These are phyloP conservation scores for Globisporangium camurandrum DNA, from an alignment of 352 stramenopile genomes.

Conservation along the genomic window DNA sequence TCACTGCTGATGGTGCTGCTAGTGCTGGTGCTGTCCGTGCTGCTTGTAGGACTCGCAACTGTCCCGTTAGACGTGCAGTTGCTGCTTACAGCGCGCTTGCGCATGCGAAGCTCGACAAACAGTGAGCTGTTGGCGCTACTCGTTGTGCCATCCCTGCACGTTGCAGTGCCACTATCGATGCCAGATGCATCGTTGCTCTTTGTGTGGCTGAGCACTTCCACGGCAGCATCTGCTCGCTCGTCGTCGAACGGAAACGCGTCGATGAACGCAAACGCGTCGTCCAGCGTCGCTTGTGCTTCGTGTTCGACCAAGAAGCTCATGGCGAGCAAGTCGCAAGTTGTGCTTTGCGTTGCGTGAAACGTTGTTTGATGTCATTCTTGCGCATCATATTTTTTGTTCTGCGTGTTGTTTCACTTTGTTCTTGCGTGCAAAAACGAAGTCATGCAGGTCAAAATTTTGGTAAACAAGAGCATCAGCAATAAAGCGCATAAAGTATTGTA, in stretches of 20 bases:
- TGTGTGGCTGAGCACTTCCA: neutral
- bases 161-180: too few relatives aligned
- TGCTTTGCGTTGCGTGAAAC: neutral
- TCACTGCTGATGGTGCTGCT: neutral
- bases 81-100: neutral
- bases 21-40: neutral
- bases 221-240: neutral
- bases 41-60: neutral
- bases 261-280: slow-evolving; percentile 9
- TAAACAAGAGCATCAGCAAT: too few relatives aligned
- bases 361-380: neutral
- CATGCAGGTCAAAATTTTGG: too few relatives aligned
- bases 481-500: too few relatives aligned
- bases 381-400: too few relatives aligned
- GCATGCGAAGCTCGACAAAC: slow-evolving; percentile 4
- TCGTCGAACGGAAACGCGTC: slow-evolving; percentile 6
- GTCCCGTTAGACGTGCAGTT: neutral
- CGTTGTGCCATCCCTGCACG: too few relatives aligned
- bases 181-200: neutral
- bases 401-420: too few relatives aligned
- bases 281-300: slow-evolving; percentile 3
- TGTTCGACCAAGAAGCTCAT: slow-evolving; percentile 10
- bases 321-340: neutral
- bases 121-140: neutral
- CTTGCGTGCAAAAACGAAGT: too few relatives aligned